Evolutionary conservation across 2,329 filamentous ascomycete genomes (phyloP), one percentile per base, ranked within the genome.

Genomic region (Camillea tinctor): DNA sequence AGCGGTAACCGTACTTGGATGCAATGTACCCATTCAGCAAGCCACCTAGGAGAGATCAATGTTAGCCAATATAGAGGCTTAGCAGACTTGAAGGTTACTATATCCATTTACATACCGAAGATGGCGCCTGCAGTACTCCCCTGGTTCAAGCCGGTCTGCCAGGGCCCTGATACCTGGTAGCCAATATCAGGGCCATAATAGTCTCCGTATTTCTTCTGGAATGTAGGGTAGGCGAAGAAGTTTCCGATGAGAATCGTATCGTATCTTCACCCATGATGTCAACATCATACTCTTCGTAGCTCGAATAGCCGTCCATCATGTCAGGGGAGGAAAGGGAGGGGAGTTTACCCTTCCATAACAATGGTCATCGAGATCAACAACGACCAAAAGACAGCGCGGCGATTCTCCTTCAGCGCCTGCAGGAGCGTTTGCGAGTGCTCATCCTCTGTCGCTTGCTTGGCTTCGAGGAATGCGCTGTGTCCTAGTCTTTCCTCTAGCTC

Each of bases 271-370:
- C 17, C 15, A 4, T 30, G 54, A 26, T 59, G 62, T 62, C 15
- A 57, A 53, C 40, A 9, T 49, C 4, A 17, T 15, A 20, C 36
- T 44, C 11, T 19, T 4, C 24, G 9, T 17, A 15, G 2, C 2
- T 11, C 26, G 6, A 44, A 44, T 7, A n/a, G 36, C 36, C 11
- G n/a, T n/a, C n/a, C 11, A 44, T 11, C 17, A 44, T 2, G 36
- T 15, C 7, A 1, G 20, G 19, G 21, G 1, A 7, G 26, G 9
- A 4, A 23, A 4, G 6, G n/a, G 6, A 17, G 7, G 23, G 11
- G 36, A 9, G 54, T 69, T 50, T 59, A 72, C 66, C 71, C 71
- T 68, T 73, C 71, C 71, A 73, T 73, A 44, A 73, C 65, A 40
- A 73, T 73, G 4, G 70, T 67, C 67, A 72, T 67, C 1, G 71